Percentiles rank a stretch among this genome's conserved stretches.
These are phyloP conservation scores for Leucoagaricus sp. DNA, from an alignment of 1,284 basidiomycete species.

Conservation along the genomic window DNA sequence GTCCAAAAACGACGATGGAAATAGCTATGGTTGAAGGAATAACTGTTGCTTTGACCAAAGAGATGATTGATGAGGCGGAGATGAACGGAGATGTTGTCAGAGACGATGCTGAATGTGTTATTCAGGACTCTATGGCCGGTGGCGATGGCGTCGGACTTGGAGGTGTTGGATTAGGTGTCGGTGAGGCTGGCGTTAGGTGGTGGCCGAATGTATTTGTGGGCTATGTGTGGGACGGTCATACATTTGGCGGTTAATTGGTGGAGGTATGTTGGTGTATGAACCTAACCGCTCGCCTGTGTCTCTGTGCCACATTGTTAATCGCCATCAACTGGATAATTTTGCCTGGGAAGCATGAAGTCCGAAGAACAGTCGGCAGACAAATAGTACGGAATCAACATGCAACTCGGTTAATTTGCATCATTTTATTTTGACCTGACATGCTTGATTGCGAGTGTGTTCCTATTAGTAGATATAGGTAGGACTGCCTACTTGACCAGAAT, in stretches of 20 bases:
- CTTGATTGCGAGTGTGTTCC: too few relatives aligned
- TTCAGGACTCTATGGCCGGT: conserved; percentile 18
- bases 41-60: conserved; percentile 14
- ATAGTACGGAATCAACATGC: too few relatives aligned
- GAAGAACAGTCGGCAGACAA: too few relatives aligned
- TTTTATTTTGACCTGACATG: too few relatives aligned
- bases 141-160: neutral
- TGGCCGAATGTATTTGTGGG: conserved; percentile 64
- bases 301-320: too few relatives aligned
- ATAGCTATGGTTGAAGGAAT: conserved; percentile 63
- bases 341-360: too few relatives aligned
- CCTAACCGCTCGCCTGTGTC: too few relatives aligned
- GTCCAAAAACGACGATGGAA: conserved; percentile 58
- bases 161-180: conserved; percentile 6
- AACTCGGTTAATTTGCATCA: too few relatives aligned
- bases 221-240: conserved; percentile 71
- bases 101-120: conserved; percentile 61
- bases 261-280: too few relatives aligned
- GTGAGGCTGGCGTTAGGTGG: conserved; percentile 49
- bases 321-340: too few relatives aligned
- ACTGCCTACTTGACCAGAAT: too few relatives aligned
- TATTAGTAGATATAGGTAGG: too few relatives aligned
- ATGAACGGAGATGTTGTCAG: conserved; percentile 59
- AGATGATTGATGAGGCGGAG: conserved; percentile 19
- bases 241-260: neutral